phyloP scores from a whole-genome alignment of 164 flowering plant genomes.

The Brasenia schreberi region DNA sequence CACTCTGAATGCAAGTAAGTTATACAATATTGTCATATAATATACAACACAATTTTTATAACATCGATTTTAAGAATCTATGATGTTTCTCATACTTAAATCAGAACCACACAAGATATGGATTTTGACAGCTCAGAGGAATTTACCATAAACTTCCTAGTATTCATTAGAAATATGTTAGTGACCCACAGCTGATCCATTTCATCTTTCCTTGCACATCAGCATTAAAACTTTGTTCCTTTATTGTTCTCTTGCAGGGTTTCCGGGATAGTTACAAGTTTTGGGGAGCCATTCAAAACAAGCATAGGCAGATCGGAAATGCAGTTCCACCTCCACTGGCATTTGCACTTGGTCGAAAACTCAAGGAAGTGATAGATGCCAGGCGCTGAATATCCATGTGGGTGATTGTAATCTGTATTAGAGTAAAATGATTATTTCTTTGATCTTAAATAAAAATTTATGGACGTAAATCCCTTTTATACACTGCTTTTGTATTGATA shows the following conservation, averaged over 20 bases:
- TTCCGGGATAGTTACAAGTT: conserved; percentile 67
- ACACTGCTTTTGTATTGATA: too few relatives aligned
- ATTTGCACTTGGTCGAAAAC: conserved; percentile 64
- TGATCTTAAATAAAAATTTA: too few relatives aligned
- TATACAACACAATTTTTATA: too few relatives aligned
- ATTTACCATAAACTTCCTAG: background rate
- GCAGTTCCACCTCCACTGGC: conserved; percentile 91
- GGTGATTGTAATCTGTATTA: too few relatives aligned
- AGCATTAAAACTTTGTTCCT: background rate
- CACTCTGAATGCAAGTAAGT: too few relatives aligned
- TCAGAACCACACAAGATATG: background rate
- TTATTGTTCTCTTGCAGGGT: conserved; percentile 39
- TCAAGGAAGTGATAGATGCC: conserved; percentile 42
- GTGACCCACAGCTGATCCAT: background rate
- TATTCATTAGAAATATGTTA: background rate
- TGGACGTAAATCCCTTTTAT: too few relatives aligned
- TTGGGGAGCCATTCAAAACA: conserved; percentile 56
- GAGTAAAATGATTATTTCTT: too few relatives aligned
- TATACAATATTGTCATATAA: too few relatives aligned
- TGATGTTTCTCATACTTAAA: background rate
- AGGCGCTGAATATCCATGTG: background rate
- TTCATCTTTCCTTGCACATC: background rate
- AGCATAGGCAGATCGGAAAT: conserved; percentile 81
- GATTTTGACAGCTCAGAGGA: background rate
- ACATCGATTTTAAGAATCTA: background rate